Percentiles rank a stretch among this genome's conserved stretches.
phyloP scores from a whole-genome alignment of 106 monocot genomes.

The Dendrobium catenatum region DNA sequence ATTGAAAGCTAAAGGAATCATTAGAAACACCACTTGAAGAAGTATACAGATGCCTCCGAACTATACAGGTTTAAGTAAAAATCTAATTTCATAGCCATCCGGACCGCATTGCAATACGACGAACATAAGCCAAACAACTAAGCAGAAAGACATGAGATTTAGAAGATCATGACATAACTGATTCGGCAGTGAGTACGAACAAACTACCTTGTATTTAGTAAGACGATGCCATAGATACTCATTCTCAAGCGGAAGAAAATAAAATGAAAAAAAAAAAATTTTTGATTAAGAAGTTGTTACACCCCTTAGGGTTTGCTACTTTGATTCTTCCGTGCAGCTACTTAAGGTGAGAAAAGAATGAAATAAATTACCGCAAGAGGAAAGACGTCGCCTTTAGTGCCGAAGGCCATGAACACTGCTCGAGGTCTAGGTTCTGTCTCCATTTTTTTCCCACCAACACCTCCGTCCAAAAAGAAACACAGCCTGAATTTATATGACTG shows the following conservation, averaged over 20 bases:
- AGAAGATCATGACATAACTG: neutral
- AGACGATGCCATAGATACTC: neutral
- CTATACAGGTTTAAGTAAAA: neutral
- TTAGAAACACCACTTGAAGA: neutral
- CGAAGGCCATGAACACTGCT: conserved; percentile 96
- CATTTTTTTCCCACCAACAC: neutral
- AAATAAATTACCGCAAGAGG: conserved; percentile 62
- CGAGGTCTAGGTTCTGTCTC: conserved; percentile 25
- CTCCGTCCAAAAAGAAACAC: neutral
- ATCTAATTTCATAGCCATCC: neutral
- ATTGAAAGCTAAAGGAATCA: neutral
- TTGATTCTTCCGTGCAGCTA: neutral
- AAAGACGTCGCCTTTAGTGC: conserved; percentile 86
- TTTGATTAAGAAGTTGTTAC: no score
- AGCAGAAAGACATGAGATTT: neutral
- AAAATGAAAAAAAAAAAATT: no score
- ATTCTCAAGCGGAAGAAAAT: neutral
- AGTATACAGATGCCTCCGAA: neutral
- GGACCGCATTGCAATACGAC: neutral
- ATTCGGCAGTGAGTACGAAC: neutral
- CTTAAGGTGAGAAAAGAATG: neutral
- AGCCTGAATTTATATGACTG: neutral
- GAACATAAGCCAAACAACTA: neutral
- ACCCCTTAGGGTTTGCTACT: neutral
- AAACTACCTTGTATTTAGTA: neutral